These are phyloP conservation scores for Escovopsis sp. DNA, from an alignment of 2,329 filamentous ascomycete species.

Conservation along the genomic window DNA sequence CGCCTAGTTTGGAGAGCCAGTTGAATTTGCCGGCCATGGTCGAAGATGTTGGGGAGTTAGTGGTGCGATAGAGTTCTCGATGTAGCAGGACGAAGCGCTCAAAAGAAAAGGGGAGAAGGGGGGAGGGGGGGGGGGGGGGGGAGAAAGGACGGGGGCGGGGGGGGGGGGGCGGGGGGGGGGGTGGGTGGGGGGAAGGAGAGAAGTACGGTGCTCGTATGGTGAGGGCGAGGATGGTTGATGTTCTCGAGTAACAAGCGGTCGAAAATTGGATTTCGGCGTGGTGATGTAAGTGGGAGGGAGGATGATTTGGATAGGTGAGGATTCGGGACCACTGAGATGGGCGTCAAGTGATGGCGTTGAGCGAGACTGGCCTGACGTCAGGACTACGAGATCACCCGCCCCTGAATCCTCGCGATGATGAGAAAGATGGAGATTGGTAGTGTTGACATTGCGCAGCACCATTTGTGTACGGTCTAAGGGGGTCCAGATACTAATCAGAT, in stretches of 20 bases:
- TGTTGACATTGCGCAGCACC: no score
- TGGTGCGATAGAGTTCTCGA: not conserved
- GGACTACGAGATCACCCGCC: no score
- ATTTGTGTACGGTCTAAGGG: no score
- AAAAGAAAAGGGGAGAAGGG: no score
- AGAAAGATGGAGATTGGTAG: no score
- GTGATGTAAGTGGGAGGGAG: not conserved
- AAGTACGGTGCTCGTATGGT: not conserved
- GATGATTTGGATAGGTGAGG: no score
- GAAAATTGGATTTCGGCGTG: conserved; percentile 1
- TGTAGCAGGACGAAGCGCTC: not conserved
- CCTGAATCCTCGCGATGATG: no score
- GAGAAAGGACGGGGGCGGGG: not conserved
- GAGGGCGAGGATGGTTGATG: not conserved
- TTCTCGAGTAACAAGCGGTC: not conserved
- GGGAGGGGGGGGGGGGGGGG: no score
- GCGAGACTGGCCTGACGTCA: no score
- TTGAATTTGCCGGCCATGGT: conserved; percentile 37
- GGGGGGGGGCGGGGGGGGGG: not conserved
- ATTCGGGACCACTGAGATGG: no score
- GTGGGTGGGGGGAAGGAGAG: not conserved
- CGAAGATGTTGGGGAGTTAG: not conserved
- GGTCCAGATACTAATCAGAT: no score
- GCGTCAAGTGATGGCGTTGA: no score
- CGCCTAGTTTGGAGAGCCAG: conserved; percentile 41